Evolutionary conservation across 148 eudicot genomes (phyloP), one percentile per base, ranked within the genome.

Genomic region (Cornus florida): DNA sequence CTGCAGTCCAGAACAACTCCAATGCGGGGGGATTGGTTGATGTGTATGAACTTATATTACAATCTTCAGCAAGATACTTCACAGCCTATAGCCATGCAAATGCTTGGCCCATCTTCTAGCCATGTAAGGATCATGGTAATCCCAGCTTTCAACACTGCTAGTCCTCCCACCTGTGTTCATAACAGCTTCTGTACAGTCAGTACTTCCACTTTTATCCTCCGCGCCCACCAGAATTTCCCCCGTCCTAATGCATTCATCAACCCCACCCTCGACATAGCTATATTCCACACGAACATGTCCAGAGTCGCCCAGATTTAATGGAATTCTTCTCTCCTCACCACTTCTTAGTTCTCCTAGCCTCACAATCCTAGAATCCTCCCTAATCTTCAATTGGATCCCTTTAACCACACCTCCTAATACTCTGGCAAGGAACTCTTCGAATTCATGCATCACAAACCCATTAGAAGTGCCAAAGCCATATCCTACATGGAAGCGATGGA

Each of bases 91-190:
- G 2, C 89, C 96, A 83, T 92, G 94, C 82, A 94, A 82, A 83
- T 90, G 91, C 83, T 91, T 94, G 17, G 98, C 97, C 98, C 97
- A 94, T 84, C 98, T 88, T 70, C 98, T 91, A 17, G 98, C 93
- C 93, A 90, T 91, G 84, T 86, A 92, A 31, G 97, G 90, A 48
- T 94, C 98, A 86, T 88, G 94, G 73, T 84, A 87, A 78, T 91
- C 92, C 97, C 94, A 90, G 64, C 85, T 89, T 57, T 90, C 94
- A 7, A 83, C 90, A 84, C 80, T 89, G 84, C 94, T 94, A 19
- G 77, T 78, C 71, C 98, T 90, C n/a, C 90, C 94, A 46, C 83
- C 89, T 13, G 31, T 67, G 6, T 66, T 35, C 0, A 35, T 78
- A 20, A 20, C 81, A 28, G 67, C 88, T 64, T 73, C 88, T 35